Conservation (phyloP, 306 rosid genomes). For the Arachis stenosperma region DNA sequence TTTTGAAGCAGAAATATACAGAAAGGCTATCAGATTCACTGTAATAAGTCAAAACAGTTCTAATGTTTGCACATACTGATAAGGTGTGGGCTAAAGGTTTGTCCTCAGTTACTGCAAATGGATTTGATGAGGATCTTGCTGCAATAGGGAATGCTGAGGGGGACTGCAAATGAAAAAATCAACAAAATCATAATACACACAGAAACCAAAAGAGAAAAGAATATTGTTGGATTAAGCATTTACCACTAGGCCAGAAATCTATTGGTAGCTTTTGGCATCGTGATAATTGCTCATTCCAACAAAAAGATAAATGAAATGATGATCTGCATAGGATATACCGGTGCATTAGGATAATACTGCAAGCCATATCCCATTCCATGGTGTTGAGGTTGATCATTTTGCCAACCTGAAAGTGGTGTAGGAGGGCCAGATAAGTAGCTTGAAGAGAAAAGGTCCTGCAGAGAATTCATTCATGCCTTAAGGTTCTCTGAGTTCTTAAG, state of each 20-base stretch:
- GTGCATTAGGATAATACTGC: conserved; percentile 61
- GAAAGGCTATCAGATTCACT: conserved; percentile 2
- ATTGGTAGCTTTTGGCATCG: too few species aligned
- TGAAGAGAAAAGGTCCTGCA: conserved; percentile 78
- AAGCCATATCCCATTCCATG: conserved; percentile 58
- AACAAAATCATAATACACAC: conserved; percentile 32
- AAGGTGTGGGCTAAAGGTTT: conserved; percentile 42
- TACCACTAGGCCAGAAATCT: too few species aligned
- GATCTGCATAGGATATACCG: conserved; percentile 43
- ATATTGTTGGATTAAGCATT: too few species aligned
- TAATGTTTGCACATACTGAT: conserved; percentile 52
- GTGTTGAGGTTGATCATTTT: conserved; percentile 54
- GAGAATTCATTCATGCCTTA: conserved; percentile 32
- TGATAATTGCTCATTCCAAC: too few species aligned
- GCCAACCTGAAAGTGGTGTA: conserved; percentile 61
- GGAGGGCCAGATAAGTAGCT: conserved; percentile 49
- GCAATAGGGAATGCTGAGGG: conserved; percentile 43
- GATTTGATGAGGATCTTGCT: conserved; percentile 54
- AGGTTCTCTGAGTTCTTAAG: neutral
- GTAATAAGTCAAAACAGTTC: conserved; percentile 20
- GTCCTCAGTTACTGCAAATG: conserved; percentile 61
- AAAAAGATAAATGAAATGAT: neutral
- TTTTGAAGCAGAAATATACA: conserved; percentile 5
- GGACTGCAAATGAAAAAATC: conserved; percentile 54
- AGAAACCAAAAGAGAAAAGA: conserved; percentile 11